phyloP scores from a whole-genome alignment of 2,329 filamentous ascomycete species.

The Trichoderma breve region DNA sequence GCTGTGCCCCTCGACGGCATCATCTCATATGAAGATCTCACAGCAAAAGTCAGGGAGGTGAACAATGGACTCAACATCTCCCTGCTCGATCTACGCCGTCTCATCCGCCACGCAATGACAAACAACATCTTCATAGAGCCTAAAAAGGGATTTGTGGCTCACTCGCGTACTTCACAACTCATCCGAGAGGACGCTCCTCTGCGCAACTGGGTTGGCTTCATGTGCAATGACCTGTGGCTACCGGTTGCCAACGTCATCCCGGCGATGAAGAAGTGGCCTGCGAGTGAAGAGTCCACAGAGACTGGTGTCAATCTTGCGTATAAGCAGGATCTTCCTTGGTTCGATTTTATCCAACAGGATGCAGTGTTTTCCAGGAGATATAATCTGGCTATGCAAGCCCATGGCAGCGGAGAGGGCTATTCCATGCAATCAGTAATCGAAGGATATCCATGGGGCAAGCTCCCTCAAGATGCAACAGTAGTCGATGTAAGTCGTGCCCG shows the following conservation, averaged over 20 bases:
- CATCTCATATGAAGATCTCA: slow-evolving; percentile 30
- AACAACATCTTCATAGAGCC: slow-evolving; percentile 41
- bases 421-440: slow-evolving; percentile 11
- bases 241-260: slow-evolving; percentile 31
- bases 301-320: slow-evolving; percentile 33
- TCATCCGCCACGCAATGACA: slow-evolving; percentile 39
- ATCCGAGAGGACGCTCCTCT: slow-evolving; percentile 30
- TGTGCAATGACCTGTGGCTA: slow-evolving; percentile 32
- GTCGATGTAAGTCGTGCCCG: slow-evolving; percentile 14
- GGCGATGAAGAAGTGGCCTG: slow-evolving; percentile 37
- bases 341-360: slow-evolving; percentile 31
- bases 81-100: slow-evolving; percentile 31
- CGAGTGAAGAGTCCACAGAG: slow-evolving; percentile 34
- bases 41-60: slow-evolving; percentile 31
- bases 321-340: slow-evolving; percentile 26
- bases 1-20: slow-evolving; percentile 28
- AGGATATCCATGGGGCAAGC: slow-evolving; percentile 16
- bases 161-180: slow-evolving; percentile 35
- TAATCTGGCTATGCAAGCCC: slow-evolving; percentile 33
- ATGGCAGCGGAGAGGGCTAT: slow-evolving; percentile 26
- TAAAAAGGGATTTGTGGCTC: slow-evolving; percentile 36
- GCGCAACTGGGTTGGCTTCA: slow-evolving; percentile 33
- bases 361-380: slow-evolving; percentile 28
- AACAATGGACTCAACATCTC: slow-evolving; percentile 40
- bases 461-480: slow-evolving; percentile 3